Percentiles rank a stretch among this genome's conserved stretches.
Evolutionary conservation across 2,329 filamentous ascomycete genomes (phyloP).

Genomic region (Metarhizium humberi): DNA sequence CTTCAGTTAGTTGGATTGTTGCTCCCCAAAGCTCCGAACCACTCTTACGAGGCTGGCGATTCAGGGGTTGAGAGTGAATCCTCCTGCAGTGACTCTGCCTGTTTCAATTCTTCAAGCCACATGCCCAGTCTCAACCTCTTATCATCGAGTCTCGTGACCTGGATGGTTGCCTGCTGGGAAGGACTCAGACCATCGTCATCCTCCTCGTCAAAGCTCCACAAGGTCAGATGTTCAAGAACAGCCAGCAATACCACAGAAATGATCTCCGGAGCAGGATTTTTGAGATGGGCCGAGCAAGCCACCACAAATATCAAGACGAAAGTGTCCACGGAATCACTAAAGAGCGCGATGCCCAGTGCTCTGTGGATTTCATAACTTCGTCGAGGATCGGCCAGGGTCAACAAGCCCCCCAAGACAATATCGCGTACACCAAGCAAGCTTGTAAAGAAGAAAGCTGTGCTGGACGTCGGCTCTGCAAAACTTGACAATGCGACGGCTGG

Average conservation of each 20-base stretch:
- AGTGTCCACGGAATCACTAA: constrained; percentile 24
- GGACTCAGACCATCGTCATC: constrained; percentile 9
- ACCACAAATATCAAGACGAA: constrained; percentile 25
- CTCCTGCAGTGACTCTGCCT: not conserved
- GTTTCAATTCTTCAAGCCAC: constrained; percentile 20
- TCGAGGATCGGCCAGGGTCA: constrained; percentile 16
- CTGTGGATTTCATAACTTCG: constrained; percentile 17
- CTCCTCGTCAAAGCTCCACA: constrained; percentile 23
- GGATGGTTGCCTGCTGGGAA: constrained; percentile 6
- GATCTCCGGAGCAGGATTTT: constrained; percentile 19
- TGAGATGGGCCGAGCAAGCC: constrained; percentile 20
- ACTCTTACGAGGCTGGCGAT: not conserved
- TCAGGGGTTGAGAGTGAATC: not conserved
- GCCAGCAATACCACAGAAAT: constrained; percentile 20
- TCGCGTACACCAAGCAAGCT: constrained; percentile 22
- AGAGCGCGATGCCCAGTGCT: constrained; percentile 19
- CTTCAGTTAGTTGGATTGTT: no score
- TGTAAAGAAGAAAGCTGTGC: constrained; percentile 19
- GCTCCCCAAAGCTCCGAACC: not conserved
- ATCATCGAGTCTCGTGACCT: constrained; percentile 12
- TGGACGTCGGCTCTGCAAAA: constrained; percentile 18
- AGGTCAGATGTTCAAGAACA: constrained; percentile 21
- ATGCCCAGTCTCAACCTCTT: constrained; percentile 21
- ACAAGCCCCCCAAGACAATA: constrained; percentile 18
- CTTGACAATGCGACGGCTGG: constrained; percentile 19